A percentile compares a stretch with the other conserved stretches of the same genome.
phyloP scores from a whole-genome alignment of 164 flowering plant species.

The Vitis rupestris region DNA sequence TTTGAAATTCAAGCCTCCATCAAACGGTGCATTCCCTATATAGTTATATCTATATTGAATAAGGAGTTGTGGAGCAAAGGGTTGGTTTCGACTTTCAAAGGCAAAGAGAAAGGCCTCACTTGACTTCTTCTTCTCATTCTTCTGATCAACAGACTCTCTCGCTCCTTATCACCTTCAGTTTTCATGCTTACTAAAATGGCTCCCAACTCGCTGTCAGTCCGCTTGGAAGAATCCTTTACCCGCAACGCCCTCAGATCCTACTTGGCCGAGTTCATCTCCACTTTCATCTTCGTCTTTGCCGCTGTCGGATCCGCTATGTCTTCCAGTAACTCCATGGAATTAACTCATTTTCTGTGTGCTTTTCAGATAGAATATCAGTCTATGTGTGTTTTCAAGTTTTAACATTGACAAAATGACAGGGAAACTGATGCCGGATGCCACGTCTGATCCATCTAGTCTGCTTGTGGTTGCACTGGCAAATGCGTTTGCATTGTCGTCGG shows the following conservation, averaged over 20 bases:
- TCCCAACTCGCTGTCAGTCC: constrained; percentile 24
- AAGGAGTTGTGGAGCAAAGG: no score
- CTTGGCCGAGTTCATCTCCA: constrained; percentile 81
- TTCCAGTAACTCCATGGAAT: constrained; percentile 32
- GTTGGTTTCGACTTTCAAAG: no score
- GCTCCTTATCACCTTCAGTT: not conserved
- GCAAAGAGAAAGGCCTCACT: no score
- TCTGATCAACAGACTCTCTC: no score
- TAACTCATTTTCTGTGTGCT: not conserved
- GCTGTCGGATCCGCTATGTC: constrained; percentile 67
- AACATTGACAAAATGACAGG: constrained; percentile 25
- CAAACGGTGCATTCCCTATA: not conserved
- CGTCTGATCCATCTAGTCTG: constrained; percentile 46
- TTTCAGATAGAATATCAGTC: no score
- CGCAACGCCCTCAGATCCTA: constrained; percentile 55
- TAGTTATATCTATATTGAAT: no score
- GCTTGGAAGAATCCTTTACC: constrained; percentile 34
- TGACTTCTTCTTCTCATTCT: no score
- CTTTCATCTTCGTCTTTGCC: constrained; percentile 71
- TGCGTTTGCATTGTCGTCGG: constrained; percentile 55
- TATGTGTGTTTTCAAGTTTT: no score
- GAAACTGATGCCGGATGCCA: constrained; percentile 40
- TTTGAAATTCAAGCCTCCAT: not conserved
- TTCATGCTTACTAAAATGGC: constrained; percentile 28
- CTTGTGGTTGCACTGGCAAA: constrained; percentile 57